Conservation (phyloP, 2,329 filamentous ascomycete genomes). For the Diplodia sapinea region DNA sequence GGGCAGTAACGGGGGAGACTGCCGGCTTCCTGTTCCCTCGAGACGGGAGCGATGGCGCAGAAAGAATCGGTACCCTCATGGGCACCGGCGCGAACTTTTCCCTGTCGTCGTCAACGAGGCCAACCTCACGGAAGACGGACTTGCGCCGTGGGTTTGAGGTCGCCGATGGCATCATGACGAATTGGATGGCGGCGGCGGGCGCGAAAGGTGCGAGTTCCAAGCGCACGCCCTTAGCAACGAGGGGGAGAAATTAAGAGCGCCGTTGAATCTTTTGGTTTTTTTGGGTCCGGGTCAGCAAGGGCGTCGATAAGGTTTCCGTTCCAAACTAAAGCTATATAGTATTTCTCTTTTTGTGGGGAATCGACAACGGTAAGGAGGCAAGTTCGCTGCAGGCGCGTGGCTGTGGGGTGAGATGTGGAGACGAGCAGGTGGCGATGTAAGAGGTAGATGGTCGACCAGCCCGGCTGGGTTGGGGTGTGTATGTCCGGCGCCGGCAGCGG, state of each 20-base stretch:
- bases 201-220: not conserved
- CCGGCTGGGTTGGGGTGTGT: not conserved
- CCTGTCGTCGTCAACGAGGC: conserved; percentile 21
- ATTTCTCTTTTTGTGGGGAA: not conserved
- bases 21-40: not conserved
- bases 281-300: not conserved
- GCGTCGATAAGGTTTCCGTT: not conserved
- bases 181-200: not conserved
- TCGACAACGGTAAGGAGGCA: not conserved
- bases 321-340: not conserved
- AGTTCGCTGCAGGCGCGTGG: not conserved
- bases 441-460: conserved; percentile 14
- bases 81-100: conserved; percentile 16
- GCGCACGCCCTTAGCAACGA: not conserved
- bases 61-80: conserved; percentile 8
- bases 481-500: not conserved
- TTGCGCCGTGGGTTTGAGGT: conserved; percentile 28
- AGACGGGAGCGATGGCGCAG: not conserved
- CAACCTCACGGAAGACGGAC: conserved; percentile 30
- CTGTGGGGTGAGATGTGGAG: not conserved
- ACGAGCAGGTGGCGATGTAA: not conserved
- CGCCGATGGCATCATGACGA: conserved; percentile 21
- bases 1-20: not conserved
- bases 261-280: not conserved
- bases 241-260: not conserved